These are phyloP conservation scores for Suillus paluster DNA, from an alignment of 768 basidiomycete species.

Conservation along the genomic window DNA sequence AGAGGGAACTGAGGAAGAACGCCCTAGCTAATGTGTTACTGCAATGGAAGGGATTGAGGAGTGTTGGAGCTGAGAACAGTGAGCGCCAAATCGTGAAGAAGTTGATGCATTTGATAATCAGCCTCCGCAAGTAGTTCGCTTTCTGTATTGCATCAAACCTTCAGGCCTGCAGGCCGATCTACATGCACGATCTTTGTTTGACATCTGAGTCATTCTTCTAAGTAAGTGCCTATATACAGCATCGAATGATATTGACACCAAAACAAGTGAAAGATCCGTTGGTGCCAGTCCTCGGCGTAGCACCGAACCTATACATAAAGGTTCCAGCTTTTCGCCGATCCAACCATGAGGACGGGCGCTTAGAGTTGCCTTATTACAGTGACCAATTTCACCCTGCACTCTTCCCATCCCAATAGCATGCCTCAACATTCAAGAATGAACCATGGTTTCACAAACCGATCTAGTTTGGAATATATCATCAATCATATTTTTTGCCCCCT, in stretches of 20 bases:
- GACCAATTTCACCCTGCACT: background rate
- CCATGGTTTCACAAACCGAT: background rate
- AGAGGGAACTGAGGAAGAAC: conserved; percentile 54
- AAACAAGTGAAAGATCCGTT: no score
- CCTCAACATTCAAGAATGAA: background rate
- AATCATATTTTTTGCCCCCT: conserved; percentile 51
- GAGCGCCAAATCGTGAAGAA: background rate
- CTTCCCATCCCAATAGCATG: background rate
- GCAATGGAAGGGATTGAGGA: conserved; percentile 79
- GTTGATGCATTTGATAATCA: background rate
- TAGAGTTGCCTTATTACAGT: background rate
- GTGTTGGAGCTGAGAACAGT: conserved; percentile 66
- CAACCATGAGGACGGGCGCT: no score
- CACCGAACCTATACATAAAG: no score
- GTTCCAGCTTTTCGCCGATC: no score
- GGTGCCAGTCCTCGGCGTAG: no score
- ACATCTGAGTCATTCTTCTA: background rate
- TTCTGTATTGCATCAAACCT: background rate
- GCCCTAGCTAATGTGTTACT: conserved; percentile 64
- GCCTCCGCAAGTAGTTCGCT: background rate
- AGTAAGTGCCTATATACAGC: background rate
- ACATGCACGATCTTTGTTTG: background rate
- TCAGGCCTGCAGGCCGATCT: background rate
- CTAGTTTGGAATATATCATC: conserved; percentile 34
- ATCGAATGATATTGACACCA: no score